A percentile compares a stretch with the other conserved stretches of the same genome.
phyloP scores from a whole-genome alignment of 2,329 filamentous ascomycete genomes.

The Nigrograna mackinnonii region DNA sequence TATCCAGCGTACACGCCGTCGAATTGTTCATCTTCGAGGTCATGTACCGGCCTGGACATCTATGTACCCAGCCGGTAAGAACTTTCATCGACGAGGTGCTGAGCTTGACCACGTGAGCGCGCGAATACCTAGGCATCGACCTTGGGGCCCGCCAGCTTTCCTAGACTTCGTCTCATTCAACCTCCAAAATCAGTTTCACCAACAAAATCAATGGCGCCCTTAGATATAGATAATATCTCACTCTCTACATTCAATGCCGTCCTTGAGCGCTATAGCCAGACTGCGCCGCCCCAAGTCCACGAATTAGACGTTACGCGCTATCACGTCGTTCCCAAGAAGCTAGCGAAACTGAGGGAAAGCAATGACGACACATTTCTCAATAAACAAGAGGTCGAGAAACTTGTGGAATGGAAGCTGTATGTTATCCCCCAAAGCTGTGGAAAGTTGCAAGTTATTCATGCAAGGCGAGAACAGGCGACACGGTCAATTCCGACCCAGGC shows the following conservation, averaged over 20 bases:
- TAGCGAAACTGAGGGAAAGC: slow-evolving; percentile 15
- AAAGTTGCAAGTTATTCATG: too few species aligned
- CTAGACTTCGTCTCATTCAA: too few species aligned
- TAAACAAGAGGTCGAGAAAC: slow-evolving; percentile 32
- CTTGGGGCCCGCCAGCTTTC: too few species aligned
- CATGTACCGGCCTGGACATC: too few species aligned
- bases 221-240: slow-evolving; percentile 14
- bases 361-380: slow-evolving; percentile 16
- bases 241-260: slow-evolving; percentile 18
- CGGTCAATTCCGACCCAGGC: slow-evolving; percentile 53
- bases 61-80: too few species aligned
- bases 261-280: slow-evolving; percentile 27
- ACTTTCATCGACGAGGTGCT: too few species aligned
- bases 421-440: too few species aligned
- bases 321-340: slow-evolving; percentile 23
- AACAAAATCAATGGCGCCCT: slow-evolving; percentile 6
- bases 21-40: too few species aligned
- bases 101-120: too few species aligned
- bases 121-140: too few species aligned
- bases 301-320: slow-evolving; percentile 38
- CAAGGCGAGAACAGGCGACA: slow-evolving; percentile 49
- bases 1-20: too few species aligned
- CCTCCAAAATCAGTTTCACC: too few species aligned
- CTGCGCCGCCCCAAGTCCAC: slow-evolving; percentile 27
- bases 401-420: slow-evolving; percentile 47